A percentile compares a stretch with the other conserved stretches of the same genome.
Conservation (phyloP, 2,329 filamentous ascomycete genomes). For the Zelopaecilomyces penicillatus region DNA sequence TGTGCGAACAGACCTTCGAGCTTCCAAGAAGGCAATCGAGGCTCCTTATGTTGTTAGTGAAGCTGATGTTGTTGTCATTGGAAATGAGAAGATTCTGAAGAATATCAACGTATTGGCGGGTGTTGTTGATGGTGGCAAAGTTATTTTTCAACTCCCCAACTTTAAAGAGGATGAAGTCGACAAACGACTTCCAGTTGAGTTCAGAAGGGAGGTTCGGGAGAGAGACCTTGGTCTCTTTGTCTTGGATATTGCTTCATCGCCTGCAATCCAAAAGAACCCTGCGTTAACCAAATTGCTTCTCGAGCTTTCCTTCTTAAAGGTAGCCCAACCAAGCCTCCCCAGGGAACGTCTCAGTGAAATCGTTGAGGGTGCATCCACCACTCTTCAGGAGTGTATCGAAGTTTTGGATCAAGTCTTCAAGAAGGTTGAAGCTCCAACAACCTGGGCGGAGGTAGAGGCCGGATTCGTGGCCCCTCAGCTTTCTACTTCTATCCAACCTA, state of each 20-base stretch:
- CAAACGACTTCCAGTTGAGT: slow-evolving; percentile 65
- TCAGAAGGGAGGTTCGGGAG: slow-evolving; percentile 63
- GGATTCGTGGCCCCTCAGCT: slow-evolving; percentile 47
- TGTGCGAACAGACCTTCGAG: slow-evolving; percentile 76
- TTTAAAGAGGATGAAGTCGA: slow-evolving; percentile 85
- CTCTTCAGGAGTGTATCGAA: slow-evolving; percentile 51
- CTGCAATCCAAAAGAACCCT: slow-evolving; percentile 58
- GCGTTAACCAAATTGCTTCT: slow-evolving; percentile 59
- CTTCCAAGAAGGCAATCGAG: slow-evolving; percentile 73
- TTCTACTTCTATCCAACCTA: slow-evolving; percentile 59
- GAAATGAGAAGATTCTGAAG: slow-evolving; percentile 69
- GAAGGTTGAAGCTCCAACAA: slow-evolving; percentile 64
- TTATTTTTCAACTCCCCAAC: slow-evolving; percentile 68
- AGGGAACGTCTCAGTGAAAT: slow-evolving; percentile 48
- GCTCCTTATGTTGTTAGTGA: slow-evolving; percentile 72
- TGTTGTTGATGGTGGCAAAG: slow-evolving; percentile 59
- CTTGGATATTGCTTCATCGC: slow-evolving; percentile 61
- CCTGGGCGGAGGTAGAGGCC: slow-evolving; percentile 62
- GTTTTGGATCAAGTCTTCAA: slow-evolving; percentile 62
- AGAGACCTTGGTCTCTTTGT: slow-evolving; percentile 66
- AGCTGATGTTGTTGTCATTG: slow-evolving; percentile 72
- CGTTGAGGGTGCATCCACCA: slow-evolving; percentile 44
- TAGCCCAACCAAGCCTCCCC: slow-evolving; percentile 60
- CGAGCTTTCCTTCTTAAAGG: slow-evolving; percentile 75
- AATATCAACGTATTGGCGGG: slow-evolving; percentile 66